Base-by-base conservation (phyloP, 345 rosid genomes). In the Brassica incana region DNA sequence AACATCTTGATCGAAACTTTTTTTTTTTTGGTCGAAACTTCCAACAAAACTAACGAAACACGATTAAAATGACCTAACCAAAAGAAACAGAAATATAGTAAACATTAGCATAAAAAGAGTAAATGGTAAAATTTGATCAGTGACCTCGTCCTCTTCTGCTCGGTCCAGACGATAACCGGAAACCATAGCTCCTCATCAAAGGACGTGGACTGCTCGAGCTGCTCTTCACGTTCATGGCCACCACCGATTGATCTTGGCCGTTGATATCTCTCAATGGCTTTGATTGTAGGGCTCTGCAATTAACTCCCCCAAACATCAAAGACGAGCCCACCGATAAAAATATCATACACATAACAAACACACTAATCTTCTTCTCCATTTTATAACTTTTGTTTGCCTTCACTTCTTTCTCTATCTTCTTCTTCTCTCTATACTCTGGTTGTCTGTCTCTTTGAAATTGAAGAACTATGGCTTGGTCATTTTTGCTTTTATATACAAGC, bases 81-180 rank as follows among this genome's bases (percentile, higher is more conserved):
- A 8, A 60, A 4, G 4, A 20, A 8, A 16, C 33, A 8, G 18
- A 14, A 50, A 45, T 45, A 45, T n/a, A 3, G 52, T 45, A 45
- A 45, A 11, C 8, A 45, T 45, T 45, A 45, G 12, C 52, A 45
- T 45, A 64, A 74, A 16, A 3, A 14, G 40, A 45, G 14, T 2
- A 65, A 43, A 36, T 40, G 25, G 72, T 59, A 27, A 67, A 16
- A 8, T 5, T 40, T 16, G 69, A 77, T 73, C 45, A 89, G 74
- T 92, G 97, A 15, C 93, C 95, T 52, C 89, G 91, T 12, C 97
- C 95, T 76, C 65, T 86, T 78, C 69, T 84, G 87, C 95, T 92
- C 3, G 93, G 93, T 0, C 95, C 97, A 8, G 95, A 90, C n/a
- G 87, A 86, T 81, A 92, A 81, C 68, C 15, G 78, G 65, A 66